A percentile compares a stretch with the other conserved stretches of the same genome.
Conservation (phyloP, 306 rosid species). For the Quercus agrifolia region DNA sequence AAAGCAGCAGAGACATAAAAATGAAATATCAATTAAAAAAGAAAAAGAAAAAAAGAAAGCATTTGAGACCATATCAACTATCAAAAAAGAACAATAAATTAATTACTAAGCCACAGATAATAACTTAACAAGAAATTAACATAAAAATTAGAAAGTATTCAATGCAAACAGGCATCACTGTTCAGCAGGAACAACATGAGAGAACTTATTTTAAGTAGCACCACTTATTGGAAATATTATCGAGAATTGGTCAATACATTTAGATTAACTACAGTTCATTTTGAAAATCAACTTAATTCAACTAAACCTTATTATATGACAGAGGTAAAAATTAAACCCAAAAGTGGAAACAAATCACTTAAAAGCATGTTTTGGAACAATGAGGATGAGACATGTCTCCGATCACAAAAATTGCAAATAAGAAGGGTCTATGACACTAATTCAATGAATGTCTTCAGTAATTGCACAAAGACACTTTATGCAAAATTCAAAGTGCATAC, state of each 20-base stretch:
- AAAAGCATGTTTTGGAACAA: neutral
- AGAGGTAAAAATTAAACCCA: neutral
- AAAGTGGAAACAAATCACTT: neutral
- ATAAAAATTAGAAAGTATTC: neutral
- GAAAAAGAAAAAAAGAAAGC: neutral
- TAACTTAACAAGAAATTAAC: neutral
- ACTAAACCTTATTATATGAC: neutral
- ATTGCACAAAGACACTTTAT: neutral
- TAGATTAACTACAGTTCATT: neutral
- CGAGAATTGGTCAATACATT: neutral
- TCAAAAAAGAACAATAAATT: neutral
- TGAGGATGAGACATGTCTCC: neutral
- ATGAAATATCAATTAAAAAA: neutral
- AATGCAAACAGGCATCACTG: neutral
- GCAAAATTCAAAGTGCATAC: neutral
- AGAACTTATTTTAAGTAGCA: neutral
- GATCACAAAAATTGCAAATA: neutral
- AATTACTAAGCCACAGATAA: neutral
- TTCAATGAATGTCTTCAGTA: neutral
- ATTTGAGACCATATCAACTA: neutral
- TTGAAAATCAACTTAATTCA: neutral
- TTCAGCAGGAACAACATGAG: neutral
- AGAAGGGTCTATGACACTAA: neutral
- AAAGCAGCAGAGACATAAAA: neutral
- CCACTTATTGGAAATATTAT: neutral